phyloP scores from a whole-genome alignment of 805 yeast species.

The Metschnikowia peoriensis region DNA sequence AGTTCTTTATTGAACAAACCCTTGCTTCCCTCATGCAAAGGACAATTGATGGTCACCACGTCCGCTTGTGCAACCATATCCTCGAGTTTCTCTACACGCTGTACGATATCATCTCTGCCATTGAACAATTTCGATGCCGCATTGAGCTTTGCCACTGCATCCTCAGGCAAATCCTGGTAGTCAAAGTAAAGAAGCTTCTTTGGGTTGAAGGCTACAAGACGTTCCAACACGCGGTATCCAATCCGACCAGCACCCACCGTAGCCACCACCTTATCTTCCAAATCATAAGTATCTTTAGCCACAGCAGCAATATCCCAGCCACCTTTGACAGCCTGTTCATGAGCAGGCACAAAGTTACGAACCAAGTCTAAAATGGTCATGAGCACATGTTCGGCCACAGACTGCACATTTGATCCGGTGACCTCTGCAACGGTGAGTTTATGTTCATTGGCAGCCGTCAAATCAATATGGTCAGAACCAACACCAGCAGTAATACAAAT shows the following conservation, averaged over 20 bases:
- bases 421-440: constrained; percentile 73
- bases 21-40: constrained; percentile 66
- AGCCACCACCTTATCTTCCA: constrained; percentile 74
- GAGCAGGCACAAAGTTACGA: constrained; percentile 78
- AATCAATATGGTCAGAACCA: constrained; percentile 79
- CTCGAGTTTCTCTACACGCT: constrained; percentile 57
- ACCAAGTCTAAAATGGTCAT: constrained; percentile 71
- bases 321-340: constrained; percentile 58
- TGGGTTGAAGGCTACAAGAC: constrained; percentile 71
- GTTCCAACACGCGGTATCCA: constrained; percentile 71
- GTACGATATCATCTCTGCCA: constrained; percentile 51
- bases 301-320: constrained; percentile 74
- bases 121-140: constrained; percentile 35
- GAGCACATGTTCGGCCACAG: constrained; percentile 79
- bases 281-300: constrained; percentile 70
- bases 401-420: constrained; percentile 76
- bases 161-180: constrained; percentile 64
- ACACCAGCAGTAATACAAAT: constrained; percentile 78
- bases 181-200: constrained; percentile 72
- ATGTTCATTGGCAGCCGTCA: constrained; percentile 62
- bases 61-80: constrained; percentile 68
- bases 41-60: constrained; percentile 74
- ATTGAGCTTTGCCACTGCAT: constrained; percentile 41
- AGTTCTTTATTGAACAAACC: constrained; percentile 68
- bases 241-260: constrained; percentile 83